phyloP scores from a whole-genome alignment of 1,284 basidiomycete species.

The Pseudomicrostroma phylloplanum region DNA sequence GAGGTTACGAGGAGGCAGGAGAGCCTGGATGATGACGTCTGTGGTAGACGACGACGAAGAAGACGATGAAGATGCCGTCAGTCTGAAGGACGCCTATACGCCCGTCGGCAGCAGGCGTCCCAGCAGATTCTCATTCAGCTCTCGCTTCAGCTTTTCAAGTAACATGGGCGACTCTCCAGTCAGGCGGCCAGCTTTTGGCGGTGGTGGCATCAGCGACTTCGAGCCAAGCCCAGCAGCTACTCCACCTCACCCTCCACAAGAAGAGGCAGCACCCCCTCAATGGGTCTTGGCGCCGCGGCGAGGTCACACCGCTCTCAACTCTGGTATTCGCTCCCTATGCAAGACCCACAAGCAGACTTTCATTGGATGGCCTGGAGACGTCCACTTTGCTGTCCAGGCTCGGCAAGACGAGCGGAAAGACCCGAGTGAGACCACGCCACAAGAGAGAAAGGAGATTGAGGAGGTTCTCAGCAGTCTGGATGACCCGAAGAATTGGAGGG shows the following conservation, averaged over 20 bases:
- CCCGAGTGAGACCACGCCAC: slow-evolving; percentile 31
- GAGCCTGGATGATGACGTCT: slow-evolving; percentile 44
- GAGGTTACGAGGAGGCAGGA: slow-evolving; percentile 31
- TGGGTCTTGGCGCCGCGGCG: slow-evolving; percentile 78
- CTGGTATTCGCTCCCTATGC: slow-evolving; percentile 78
- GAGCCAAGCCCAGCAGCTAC: slow-evolving; percentile 17
- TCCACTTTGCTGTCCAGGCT: slow-evolving; percentile 54
- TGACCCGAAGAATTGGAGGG: slow-evolving; percentile 34
- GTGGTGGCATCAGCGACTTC: slow-evolving; percentile 5
- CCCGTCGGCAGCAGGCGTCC: slow-evolving; percentile 35
- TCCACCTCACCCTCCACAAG: slow-evolving; percentile 8
- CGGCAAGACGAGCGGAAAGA: slow-evolving; percentile 37
- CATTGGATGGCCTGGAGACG: slow-evolving; percentile 88
- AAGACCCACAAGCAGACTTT: slow-evolving; percentile 80
- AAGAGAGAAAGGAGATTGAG: slow-evolving; percentile 43
- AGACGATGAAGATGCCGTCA: slow-evolving; percentile 17
- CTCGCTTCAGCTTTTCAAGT: slow-evolving; percentile 14
- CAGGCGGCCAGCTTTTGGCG: background rate
- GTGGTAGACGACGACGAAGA: slow-evolving; percentile 42
- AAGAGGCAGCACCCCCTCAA: slow-evolving; percentile 28
- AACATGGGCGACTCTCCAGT: slow-evolving; percentile 9
- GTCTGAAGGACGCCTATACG: slow-evolving; percentile 43
- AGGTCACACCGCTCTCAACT: slow-evolving; percentile 91
- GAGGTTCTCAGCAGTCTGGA: slow-evolving; percentile 41
- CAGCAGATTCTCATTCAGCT: slow-evolving; percentile 13